Conservation (phyloP, 1,284 basidiomycete genomes). For the Hypsizygus ulmarius region DNA sequence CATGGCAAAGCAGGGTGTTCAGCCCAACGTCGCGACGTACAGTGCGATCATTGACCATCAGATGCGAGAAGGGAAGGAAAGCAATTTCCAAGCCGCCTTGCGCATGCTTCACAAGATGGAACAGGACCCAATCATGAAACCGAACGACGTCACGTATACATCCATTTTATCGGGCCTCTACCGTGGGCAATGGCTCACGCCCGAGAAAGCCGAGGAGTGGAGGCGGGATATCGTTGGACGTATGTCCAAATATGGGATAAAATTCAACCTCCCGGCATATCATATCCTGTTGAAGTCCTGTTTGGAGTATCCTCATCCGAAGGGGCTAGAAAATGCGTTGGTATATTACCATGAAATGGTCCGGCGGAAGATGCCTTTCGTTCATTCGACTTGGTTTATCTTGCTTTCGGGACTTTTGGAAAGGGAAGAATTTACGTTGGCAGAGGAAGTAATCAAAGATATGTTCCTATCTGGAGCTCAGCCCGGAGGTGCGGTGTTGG, state of each 20-base stretch:
- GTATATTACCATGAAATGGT: conserved; percentile 68
- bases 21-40: conserved; percentile 71
- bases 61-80: conserved; percentile 50
- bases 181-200: conserved; percentile 47
- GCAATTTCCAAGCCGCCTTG: conserved; percentile 61
- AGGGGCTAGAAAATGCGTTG: conserved; percentile 55
- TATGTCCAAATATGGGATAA: conserved; percentile 57
- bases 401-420: conserved; percentile 60
- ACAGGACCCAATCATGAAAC: conserved; percentile 46
- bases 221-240: conserved; percentile 49
- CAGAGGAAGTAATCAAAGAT: conserved; percentile 56
- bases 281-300: conserved; percentile 71
- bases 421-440: conserved; percentile 55
- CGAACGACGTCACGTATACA: conserved; percentile 76
- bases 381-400: conserved; percentile 73
- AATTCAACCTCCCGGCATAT: conserved; percentile 63
- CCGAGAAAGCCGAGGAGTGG: conserved; percentile 41
- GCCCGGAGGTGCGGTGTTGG: conserved; percentile 31
- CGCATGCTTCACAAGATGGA: conserved; percentile 73
- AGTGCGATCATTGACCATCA: conserved; percentile 74
- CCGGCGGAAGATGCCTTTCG: conserved; percentile 44
- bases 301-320: conserved; percentile 46
- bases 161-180: conserved; percentile 61
- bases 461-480: conserved; percentile 45
- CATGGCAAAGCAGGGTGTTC: conserved; percentile 73